Base-by-base conservation (phyloP, 78 protist species). In the Dictyostelium capitatum region DNA sequence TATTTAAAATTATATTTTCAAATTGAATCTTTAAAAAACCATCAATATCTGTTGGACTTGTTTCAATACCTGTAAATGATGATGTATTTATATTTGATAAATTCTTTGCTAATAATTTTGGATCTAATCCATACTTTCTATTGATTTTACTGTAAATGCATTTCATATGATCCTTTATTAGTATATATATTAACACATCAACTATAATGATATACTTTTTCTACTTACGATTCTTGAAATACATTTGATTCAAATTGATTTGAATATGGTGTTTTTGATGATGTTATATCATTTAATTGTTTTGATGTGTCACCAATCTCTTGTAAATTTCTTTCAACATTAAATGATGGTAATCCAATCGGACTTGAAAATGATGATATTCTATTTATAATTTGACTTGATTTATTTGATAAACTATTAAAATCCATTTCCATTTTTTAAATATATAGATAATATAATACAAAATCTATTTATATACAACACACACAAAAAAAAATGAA, bases 281-380 rank as follows among this genome's bases (percentile, higher is more conserved):
- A 53, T 15, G 93, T 77, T 17, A 48, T 30, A 41, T 87, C 93
- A 77, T 64, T 87, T 8, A 87, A 51, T 17, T 65, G 80, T 50
- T 57, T 87, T 8, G 93, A 87, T 5, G 72, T 25, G 4, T 77
- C 78, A 32, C 84, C 93, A 64, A 87, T 74, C 48, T 87, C 93
- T 74, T 77, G 50, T 15, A 87, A 79, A 53, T 53, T 72, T 87
- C 93, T 74, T 46, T 87, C 75, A 30, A 78, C 67, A 37, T 77
- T 87, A 43, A 77, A 75, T 77, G 82, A 50, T 77, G 82, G 51
- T 28, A 77, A 50, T 4, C 82, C 82, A 28, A 77, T 77, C 3
- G 74, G 80, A 23, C 72, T 53, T 14, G 64, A 85, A n/a, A 75
- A 54, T 32, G 85, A 65, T 46, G 72, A 51, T 4, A 87, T 43